Evolutionary conservation across 1,284 basidiomycete genomes (phyloP), one percentile per base, ranked within the genome.

Genomic region (Neolentinus lepideus): DNA sequence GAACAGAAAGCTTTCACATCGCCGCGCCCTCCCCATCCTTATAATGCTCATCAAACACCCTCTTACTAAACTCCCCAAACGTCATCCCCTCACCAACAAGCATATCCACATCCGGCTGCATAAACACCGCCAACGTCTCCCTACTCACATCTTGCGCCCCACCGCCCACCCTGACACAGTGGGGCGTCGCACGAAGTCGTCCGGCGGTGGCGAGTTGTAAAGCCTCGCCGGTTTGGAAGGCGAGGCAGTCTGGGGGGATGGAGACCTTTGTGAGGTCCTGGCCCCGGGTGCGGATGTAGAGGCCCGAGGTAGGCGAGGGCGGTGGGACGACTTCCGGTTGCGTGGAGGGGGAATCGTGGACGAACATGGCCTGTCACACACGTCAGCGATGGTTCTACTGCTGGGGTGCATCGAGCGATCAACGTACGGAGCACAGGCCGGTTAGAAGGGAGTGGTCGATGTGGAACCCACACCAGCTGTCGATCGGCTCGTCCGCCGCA

Each of bases 171-270:
- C 85, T 82, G 35, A 97, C 94, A 62, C 91, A 96, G 63, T 98
- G 94, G 8, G 93, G 92, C 0, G 94, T 97, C 0, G 94, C 94
- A 47, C 85, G 80, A 19, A 97, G 74, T 57, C 75, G 79, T 11
- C 83, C 83, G 19, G 77, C 82, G 1, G 93, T 95, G 12, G 94
- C 85, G 27, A 97, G 75, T 68, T 94, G 85, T 26, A 98, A 80
- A 14, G 94, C 91, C 71, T 97, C 92, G 8, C 94, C 94, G 0
- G 92, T 96, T 69, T 98, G 94, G 70, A 97, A 95, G 1, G 94
- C 94, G 57, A 92, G 71, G 65, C 84, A 89, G 64, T 90, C 82
- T 16, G 74, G 64, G 1, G 94, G 94, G 59, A 98, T 96, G 1
- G 82, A 75, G 12, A 94, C 91, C 67, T 92, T 94, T 16, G 83